Evolutionary conservation across 805 yeast species (phyloP).

Genomic region (Lipomyces lipofer): DNA sequence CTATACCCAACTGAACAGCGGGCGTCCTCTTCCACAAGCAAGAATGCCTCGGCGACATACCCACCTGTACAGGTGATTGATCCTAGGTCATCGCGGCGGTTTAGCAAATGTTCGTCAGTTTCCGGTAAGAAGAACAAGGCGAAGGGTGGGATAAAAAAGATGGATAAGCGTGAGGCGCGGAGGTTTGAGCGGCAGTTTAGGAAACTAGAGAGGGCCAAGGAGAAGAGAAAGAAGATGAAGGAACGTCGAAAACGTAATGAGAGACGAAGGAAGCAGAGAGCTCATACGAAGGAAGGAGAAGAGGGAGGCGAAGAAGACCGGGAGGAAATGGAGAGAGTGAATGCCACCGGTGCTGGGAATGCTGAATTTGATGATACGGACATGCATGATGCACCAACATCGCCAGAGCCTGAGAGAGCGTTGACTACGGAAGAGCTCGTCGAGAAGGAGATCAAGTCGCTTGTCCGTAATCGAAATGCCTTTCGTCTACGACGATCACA

Average conservation of each 20-base stretch:
- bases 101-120: background rate
- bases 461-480: background rate
- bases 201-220: background rate
- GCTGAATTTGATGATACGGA: background rate
- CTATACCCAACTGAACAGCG: slow-evolving; percentile 17
- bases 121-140: background rate
- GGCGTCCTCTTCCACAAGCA: background rate
- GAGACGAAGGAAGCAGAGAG: background rate
- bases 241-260: slow-evolving; percentile 7
- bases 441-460: background rate
- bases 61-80: background rate
- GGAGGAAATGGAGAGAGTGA: background rate
- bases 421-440: background rate
- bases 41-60: background rate
- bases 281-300: background rate
- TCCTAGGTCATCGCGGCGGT: background rate
- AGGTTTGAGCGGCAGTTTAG: slow-evolving; percentile 5
- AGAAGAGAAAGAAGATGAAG: slow-evolving; percentile 7
- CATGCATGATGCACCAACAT: background rate
- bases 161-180: slow-evolving; percentile 10
- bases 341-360: background rate
- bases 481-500: background rate
- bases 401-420: background rate
- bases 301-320: background rate
- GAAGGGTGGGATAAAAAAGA: background rate